A percentile compares a stretch with the other conserved stretches of the same genome.
Evolutionary conservation across 2,329 filamentous ascomycete species (phyloP).

Genomic region (Leptosphaerulina australis): DNA sequence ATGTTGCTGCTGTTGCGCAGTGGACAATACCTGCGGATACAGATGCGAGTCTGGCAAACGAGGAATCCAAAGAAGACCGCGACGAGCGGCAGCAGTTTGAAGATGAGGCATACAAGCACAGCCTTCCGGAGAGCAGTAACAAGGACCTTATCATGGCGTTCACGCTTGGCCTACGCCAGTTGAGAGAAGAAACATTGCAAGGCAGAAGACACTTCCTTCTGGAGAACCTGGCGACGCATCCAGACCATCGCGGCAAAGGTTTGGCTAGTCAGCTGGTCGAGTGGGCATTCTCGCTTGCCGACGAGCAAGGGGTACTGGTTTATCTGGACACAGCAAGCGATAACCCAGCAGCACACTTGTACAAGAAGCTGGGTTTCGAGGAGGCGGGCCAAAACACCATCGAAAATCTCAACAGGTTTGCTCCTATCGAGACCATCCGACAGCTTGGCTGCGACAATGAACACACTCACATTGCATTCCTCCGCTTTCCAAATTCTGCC

Average conservation of each 20-base stretch:
- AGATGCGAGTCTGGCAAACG: background rate
- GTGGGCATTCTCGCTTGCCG: conserved; percentile 24
- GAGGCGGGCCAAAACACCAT: conserved; percentile 27
- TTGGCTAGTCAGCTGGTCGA: conserved; percentile 31
- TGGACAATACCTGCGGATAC: conserved; percentile 27
- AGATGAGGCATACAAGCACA: conserved; percentile 29
- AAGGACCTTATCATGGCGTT: conserved; percentile 36
- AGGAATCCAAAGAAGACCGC: conserved; percentile 25
- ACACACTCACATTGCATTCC: conserved; percentile 11
- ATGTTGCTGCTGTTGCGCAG: conserved; percentile 35
- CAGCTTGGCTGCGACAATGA: background rate
- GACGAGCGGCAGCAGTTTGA: conserved; percentile 32
- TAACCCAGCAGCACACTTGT: conserved; percentile 32
- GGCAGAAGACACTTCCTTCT: conserved; percentile 27
- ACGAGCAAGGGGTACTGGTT: conserved; percentile 23
- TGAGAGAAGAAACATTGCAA: conserved; percentile 23
- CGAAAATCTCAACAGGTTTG: conserved; percentile 25
- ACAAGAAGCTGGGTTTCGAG: conserved; percentile 35
- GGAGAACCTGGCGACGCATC: conserved; percentile 40
- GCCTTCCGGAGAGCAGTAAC: conserved; percentile 32
- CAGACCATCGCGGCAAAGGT: conserved; percentile 29
- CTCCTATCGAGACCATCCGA: background rate
- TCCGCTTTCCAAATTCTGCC: background rate
- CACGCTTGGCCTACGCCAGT: conserved; percentile 15
- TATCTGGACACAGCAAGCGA: conserved; percentile 39